phyloP scores from a whole-genome alignment of 148 eudicot species.

The Fallopia convolvulus region DNA sequence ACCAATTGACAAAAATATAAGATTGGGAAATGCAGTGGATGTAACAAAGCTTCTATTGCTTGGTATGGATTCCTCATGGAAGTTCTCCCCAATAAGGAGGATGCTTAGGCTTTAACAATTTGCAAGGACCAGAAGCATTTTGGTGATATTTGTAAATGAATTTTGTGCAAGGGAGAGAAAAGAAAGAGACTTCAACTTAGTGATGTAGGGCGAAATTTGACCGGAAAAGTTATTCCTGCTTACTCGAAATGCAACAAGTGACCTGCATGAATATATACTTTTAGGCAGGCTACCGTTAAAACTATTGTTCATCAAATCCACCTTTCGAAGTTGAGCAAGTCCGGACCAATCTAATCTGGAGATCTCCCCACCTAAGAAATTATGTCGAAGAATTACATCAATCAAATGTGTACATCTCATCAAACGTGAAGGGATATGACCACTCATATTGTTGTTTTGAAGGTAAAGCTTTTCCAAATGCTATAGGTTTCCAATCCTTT shows the following conservation, averaged over 20 bases:
- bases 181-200: background rate
- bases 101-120: background rate
- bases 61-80: constrained; percentile 48
- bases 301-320: constrained; percentile 68
- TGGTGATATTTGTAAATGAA: background rate
- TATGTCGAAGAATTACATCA: constrained; percentile 50
- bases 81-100: constrained; percentile 9
- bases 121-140: background rate
- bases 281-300: constrained; percentile 52
- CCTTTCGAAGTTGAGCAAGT: constrained; percentile 32
- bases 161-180: background rate
- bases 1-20: constrained; percentile 58
- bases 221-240: constrained; percentile 48
- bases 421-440: constrained; percentile 56
- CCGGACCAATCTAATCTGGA: constrained; percentile 63
- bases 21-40: constrained; percentile 36
- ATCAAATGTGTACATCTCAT: constrained; percentile 54
- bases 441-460: constrained; percentile 51
- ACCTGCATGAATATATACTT: constrained; percentile 61
- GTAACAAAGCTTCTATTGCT: constrained; percentile 26
- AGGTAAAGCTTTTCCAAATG: constrained; percentile 48
- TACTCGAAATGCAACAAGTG: constrained; percentile 59
- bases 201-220: constrained; percentile 22
- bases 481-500: constrained; percentile 42
- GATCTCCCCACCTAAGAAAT: constrained; percentile 48